phyloP scores from a whole-genome alignment of 495 filamentous ascomycete species.

The Lasiosphaeris hirsuta region DNA sequence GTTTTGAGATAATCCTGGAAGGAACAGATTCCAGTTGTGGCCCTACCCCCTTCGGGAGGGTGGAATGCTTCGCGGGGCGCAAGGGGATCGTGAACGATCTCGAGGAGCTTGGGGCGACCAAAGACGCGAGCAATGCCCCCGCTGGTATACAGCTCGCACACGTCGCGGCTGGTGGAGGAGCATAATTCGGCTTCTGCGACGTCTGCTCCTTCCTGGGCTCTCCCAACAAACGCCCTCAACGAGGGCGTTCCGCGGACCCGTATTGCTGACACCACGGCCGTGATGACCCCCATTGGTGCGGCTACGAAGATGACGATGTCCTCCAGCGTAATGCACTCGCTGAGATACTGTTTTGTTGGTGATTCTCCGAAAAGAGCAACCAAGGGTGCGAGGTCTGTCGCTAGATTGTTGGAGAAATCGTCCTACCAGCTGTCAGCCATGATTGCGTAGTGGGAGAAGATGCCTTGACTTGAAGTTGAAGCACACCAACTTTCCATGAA shows the following conservation, averaged over 20 bases:
- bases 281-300: constrained; percentile 48
- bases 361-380: constrained; percentile 48
- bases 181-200: constrained; percentile 34
- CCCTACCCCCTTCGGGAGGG: too few species aligned
- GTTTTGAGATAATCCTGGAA: too few species aligned
- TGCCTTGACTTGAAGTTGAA: too few species aligned
- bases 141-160: constrained; percentile 45
- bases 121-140: constrained; percentile 33
- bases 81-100: not conserved
- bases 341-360: constrained; percentile 52
- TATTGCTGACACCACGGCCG: constrained; percentile 47
- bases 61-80: too few species aligned
- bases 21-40: too few species aligned
- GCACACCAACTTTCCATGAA: too few species aligned
- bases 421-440: too few species aligned
- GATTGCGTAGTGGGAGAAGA: too few species aligned
- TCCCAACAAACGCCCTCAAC: constrained; percentile 45
- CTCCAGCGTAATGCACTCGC: constrained; percentile 35
- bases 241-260: constrained; percentile 45
- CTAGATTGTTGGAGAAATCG: constrained; percentile 51
- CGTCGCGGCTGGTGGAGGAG: constrained; percentile 30
- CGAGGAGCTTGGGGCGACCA: constrained; percentile 29
- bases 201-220: constrained; percentile 39
- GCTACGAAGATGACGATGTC: constrained; percentile 50
- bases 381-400: constrained; percentile 38